Evolutionary conservation across 2,329 filamentous ascomycete species (phyloP), one percentile per base, ranked within the genome.

Genomic region (Xenosphaeropsis pyriputrescens): DNA sequence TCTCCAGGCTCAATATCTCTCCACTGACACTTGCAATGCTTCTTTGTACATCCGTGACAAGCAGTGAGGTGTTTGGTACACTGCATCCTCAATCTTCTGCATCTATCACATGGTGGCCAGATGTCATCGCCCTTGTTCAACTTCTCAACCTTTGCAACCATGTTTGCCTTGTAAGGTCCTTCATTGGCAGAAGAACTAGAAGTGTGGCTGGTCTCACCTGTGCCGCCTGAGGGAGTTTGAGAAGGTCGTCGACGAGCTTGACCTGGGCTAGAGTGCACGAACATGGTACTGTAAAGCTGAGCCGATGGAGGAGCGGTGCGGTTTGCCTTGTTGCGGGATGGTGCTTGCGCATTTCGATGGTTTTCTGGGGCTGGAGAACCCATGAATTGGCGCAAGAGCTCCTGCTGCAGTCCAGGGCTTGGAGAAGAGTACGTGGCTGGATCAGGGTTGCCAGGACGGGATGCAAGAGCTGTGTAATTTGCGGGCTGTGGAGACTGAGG

Each of bases 21-120:
- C 85, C 85, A 93, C 12, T 76, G 78, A 55, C 85, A 93, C 50
- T 86, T 88, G 15, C 84, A 84, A 54, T 93, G 85, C 55, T 93
- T 93, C 55, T 84, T 88, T 0, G 85, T 93, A 56, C 85, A 93
- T 16, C 84, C 85, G 56, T 80, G 75, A 52, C 86, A 93, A 7
- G 85, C 84, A 0, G 85, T 93, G 30, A 91, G 64, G 44, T 93
- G 83, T 58, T 93, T 93, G 35, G 88, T 64, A 44, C 85, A 93
- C 41, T 85, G 75, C 61, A 86, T 83, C 45, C 82, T 77, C 13
- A 93, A 64, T 19, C 85, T 70, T 33, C 85, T 70, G 54, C 85
- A 93, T 29, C 85, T 69, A 54, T 93, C 86, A 52, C 85, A 93
- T 0, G 85, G 83, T 8, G 85, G 86, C n/a, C 74, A 59, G 35